Evolutionary conservation across 179 eudicot species (phyloP), one percentile per base, ranked within the genome.

Genomic region (Beta corolliflora): DNA sequence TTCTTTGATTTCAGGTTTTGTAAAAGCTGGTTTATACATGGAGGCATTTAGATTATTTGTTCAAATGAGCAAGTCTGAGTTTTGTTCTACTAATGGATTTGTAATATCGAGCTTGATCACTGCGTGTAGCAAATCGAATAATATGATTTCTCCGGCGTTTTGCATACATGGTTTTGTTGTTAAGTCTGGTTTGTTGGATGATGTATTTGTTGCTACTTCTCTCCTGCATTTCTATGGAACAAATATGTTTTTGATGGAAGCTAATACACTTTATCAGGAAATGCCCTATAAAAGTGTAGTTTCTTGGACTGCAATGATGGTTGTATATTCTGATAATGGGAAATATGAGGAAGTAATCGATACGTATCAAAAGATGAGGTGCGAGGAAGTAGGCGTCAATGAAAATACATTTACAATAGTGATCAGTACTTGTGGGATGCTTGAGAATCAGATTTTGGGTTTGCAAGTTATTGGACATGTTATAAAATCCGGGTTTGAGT

Each of bases 251-350:
- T 53, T 77, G 74, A 71, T 65, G 58, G 81, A 87, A 75, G 90
- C 94, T 59, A 84, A 70, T 66, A 80, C 65, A 66, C 67, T 91
- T 52, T 92, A 90, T 79, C 84, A 86, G 74, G 93, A 83, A 67
- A 90, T 93, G 94, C 93, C 92, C 0, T 86, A 86, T 41, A 90
- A 77, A 65, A 92, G 90, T 89, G 88, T 88, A 10, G 96, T 93
- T 69, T 89, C 98, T 69, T 91, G 96, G 92, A 93, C 93, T 81
- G 87, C 97, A 1, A 81, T 93, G 81, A 91, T 92, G 94, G 91
- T 90, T 81, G 87, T 85, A 48, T 89, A 71, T 87, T 87, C 85
- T 6, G 84, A 87, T 81, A 58, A 48, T 73, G 91, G 89, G 18
- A 74, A 87, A 45, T 75, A 79, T 4, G 65, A 58, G 29, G 83